These are phyloP conservation scores for Kurtzmaniella quercitrusa DNA, from an alignment of 1,139 yeast species.

Conservation along the genomic window DNA sequence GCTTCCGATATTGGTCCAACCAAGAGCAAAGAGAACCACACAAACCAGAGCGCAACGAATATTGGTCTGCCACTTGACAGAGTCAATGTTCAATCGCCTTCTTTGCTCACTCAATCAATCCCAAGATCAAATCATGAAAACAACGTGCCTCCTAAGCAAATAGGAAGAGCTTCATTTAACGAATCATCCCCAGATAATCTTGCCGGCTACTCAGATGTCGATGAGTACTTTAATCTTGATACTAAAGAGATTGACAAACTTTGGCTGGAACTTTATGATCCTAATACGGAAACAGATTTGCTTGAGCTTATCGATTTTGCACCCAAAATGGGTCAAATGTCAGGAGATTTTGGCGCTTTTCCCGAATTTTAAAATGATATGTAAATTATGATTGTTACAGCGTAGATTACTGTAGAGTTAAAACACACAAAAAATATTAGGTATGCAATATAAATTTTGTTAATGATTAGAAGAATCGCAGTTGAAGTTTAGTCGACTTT, in stretches of 20 bases:
- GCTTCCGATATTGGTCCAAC: background rate
- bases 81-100: background rate
- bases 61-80: background rate
- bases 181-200: background rate
- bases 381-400: too few relatives aligned
- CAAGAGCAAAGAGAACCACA: background rate
- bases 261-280: slow-evolving; percentile 20
- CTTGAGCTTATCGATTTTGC: background rate
- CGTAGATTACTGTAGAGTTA: too few relatives aligned
- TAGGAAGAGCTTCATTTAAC: background rate
- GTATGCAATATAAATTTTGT: too few relatives aligned
- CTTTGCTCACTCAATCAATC: background rate
- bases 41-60: background rate
- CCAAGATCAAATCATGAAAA: background rate
- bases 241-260: slow-evolving; percentile 34
- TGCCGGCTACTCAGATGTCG: slow-evolving; percentile 12
- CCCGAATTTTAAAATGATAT: background rate
- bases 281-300: background rate
- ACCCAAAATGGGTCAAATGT: background rate
- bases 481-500: too few relatives aligned
- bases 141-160: background rate
- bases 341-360: background rate
- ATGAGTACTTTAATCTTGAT: slow-evolving; percentile 20
- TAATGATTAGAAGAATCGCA: too few relatives aligned
- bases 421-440: too few relatives aligned